Conservation (phyloP, 148 eudicot genomes). For the Rhododendron ovatum region DNA sequence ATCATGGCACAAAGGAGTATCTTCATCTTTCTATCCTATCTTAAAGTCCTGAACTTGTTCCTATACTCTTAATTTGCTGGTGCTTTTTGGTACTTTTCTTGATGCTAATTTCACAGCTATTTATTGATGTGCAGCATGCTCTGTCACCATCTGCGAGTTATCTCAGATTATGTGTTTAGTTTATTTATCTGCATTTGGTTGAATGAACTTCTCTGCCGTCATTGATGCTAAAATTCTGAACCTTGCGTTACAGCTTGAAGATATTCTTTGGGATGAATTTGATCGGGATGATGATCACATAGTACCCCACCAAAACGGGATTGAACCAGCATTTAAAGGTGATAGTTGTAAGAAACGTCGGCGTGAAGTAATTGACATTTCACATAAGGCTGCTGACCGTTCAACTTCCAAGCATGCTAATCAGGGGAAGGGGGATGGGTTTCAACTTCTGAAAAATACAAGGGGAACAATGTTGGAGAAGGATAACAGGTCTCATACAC, state of each 20-base stretch:
- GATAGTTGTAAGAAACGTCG: slow-evolving; percentile 36
- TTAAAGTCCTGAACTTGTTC: background rate
- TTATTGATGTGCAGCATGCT: background rate
- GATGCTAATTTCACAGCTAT: background rate
- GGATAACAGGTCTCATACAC: slow-evolving; percentile 33
- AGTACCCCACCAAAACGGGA: slow-evolving; percentile 40
- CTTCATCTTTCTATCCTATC: background rate
- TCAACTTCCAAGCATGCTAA: slow-evolving; percentile 17
- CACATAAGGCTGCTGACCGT: slow-evolving; percentile 24
- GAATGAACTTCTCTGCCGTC: background rate
- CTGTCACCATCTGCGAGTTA: background rate
- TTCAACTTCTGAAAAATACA: slow-evolving; percentile 21
- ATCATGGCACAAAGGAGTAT: background rate
- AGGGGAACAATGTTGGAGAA: slow-evolving; percentile 44
- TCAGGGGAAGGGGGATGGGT: slow-evolving; percentile 24
- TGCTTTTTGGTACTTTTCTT: background rate
- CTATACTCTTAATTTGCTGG: background rate
- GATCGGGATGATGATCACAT: slow-evolving; percentile 64
- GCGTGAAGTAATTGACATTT: slow-evolving; percentile 24
- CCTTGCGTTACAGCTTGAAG: slow-evolving; percentile 67
- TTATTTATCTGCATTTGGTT: slow-evolving; percentile 7
- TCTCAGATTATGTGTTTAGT: background rate
- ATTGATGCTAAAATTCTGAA: slow-evolving; percentile 25
- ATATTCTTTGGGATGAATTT: slow-evolving; percentile 68
- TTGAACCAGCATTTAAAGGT: slow-evolving; percentile 26